Base-by-base conservation (phyloP, 176 grass and related monocot genomes). In the Bolboschoenus planiculmis region DNA sequence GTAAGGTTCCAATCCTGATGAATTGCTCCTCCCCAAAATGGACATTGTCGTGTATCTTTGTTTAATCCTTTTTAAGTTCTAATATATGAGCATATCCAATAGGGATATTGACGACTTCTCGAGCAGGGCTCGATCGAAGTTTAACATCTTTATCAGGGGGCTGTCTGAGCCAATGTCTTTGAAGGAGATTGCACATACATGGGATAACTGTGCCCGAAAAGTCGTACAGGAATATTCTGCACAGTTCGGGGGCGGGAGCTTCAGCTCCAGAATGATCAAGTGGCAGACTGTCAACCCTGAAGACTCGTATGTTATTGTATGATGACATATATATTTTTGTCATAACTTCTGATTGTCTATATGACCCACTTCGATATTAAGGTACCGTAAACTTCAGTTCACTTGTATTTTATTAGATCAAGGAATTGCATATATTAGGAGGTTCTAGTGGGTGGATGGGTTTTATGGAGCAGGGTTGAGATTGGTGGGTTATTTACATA, bases 191-290 rank as follows among this genome's bases (percentile, higher is more conserved):
- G 96, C 96, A n/a, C 92, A 78, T 83, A 93, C 84, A 14, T 99
- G 96, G 96, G 96, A 99, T 48, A 85, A 82, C 15, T 93, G 92
- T 54, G 90, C 88, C 7, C 91, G 86, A 42, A 91, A 84, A 80
- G 87, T 95, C 51, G 95, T 99, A 35, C 72, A 84, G 0, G 92
- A 99, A 85, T 99, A 95, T 85, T 92, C 96, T 29, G 88, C 89
- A 70, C 89, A 91, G 27, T 90, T 87, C 78, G 96, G 96, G 21
- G 96, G 96, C 67, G 96, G 96, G 20, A 91, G 89, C 84, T 99
- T 99, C 83, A 99, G 96, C 79, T 99, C 92, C 58, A 92, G 90
- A 65, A 91, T 82, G 87, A 90, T 42, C 81, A 89, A 76, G 87
- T 92, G 95, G 95, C 92, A 84, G 93, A 85, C 82, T 88, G 90